Base-by-base conservation (phyloP, 2,329 filamentous ascomycete species). In the Hypoxylon sp. region DNA sequence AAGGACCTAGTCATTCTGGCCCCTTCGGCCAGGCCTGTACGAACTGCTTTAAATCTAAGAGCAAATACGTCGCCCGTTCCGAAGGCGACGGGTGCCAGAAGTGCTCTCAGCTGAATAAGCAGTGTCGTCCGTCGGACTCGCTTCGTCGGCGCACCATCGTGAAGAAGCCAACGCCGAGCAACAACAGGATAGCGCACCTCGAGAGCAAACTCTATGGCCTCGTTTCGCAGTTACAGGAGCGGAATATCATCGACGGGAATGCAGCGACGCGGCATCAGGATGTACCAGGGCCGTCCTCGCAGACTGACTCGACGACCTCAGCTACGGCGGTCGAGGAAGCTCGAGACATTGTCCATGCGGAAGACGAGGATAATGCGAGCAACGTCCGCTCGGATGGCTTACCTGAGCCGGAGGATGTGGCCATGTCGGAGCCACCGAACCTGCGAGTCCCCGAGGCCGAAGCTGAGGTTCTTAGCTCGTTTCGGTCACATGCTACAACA, bases 171-270 rank as follows among this genome's bases (percentile, higher is more conserved):
- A 68, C 65, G 35, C 70, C 73, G 1, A 65, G 69, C 45, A 65
- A 69, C 45, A 60, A 47, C 11, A 69, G 70, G 26, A 75, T 77
- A 29, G 67, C 72, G 31, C 63, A 70, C n/a, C 67, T 77, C 11
- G 74, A 77, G 60, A 65, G 66, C 45, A 72, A 69, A 48, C 66
- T 76, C 48, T 68, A 72, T 17, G 67, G 49, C 7, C 47, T 76
- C 13, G 52, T 75, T 15, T 70, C 72, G 15, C 49, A 66, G 7
- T 64, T 75, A 56, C 66, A 72, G 46, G 65, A 70, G 29, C 29
- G 29, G 11, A 31, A n/a, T 31, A n/a, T 31, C 29, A 11, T 31
- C 29, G 29, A 31, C 8, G 29, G 8, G 29, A n/a, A 31, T 15
- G n/a, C 33, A 4, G 13, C 11, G 11, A 31, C 29, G 13, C 29